Conservation (phyloP, 768 basidiomycete genomes). For the Butyriboletus loyo region DNA sequence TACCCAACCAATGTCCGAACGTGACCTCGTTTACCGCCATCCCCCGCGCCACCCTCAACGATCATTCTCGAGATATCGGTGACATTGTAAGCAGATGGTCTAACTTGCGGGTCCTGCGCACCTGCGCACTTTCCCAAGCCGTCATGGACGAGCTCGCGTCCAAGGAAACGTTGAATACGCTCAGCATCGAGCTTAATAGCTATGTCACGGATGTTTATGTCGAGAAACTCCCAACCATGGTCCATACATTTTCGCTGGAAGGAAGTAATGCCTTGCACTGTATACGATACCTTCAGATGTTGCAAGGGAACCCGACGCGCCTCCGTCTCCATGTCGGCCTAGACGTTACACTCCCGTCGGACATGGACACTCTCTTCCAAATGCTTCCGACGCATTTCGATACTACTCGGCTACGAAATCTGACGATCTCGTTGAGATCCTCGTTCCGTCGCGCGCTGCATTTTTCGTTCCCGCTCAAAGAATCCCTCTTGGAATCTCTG, state of each 20-base stretch:
- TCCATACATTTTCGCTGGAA: slow-evolving; percentile 9
- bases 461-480: slow-evolving; percentile 1
- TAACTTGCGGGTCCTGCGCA: slow-evolving; percentile 1
- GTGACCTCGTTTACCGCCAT: slow-evolving; percentile 12
- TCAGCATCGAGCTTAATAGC: slow-evolving; percentile 9
- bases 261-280: slow-evolving; percentile 6
- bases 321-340: slow-evolving; percentile 1
- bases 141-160: slow-evolving; percentile 10
- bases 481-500: slow-evolving; percentile 1
- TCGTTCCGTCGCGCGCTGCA: not conserved
- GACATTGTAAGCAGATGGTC: slow-evolving; percentile 10
- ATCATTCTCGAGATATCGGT: slow-evolving; percentile 7
- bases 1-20: slow-evolving; percentile 13
- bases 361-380: slow-evolving; percentile 8
- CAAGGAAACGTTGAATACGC: slow-evolving; percentile 1
- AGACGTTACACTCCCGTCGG: not conserved
- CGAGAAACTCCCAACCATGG: slow-evolving; percentile 1
- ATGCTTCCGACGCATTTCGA: slow-evolving; percentile 4
- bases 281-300: slow-evolving; percentile 7
- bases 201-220: not conserved
- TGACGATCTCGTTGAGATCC: slow-evolving; percentile 10
- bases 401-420: not conserved
- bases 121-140: slow-evolving; percentile 9
- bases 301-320: not conserved
- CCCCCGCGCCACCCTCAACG: slow-evolving; percentile 6